Percentiles rank a stretch among this genome's conserved stretches.
phyloP scores from a whole-genome alignment of 441 rosid genomes.

The Gossypium lobatum region DNA sequence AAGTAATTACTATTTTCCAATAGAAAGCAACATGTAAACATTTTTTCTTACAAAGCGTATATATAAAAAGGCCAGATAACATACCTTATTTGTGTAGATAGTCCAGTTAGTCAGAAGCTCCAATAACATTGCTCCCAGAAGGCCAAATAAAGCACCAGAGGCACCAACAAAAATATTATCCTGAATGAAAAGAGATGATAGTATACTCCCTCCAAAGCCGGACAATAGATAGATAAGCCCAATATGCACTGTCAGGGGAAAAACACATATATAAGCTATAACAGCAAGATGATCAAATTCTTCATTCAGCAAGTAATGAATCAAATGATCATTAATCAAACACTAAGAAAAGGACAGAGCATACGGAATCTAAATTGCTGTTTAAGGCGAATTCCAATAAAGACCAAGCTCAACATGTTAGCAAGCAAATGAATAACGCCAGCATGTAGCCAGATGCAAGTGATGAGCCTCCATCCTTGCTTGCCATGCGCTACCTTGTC shows the following conservation, averaged over 20 bases:
- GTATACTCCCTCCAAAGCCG: slow-evolving; percentile 76
- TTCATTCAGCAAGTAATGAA: slow-evolving; percentile 2
- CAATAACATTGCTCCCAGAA: slow-evolving; percentile 89
- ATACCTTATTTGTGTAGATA: slow-evolving; percentile 76
- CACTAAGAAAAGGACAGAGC: slow-evolving; percentile 8
- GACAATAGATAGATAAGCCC: slow-evolving; percentile 69
- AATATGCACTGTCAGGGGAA: slow-evolving; percentile 47
- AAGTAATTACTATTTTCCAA: background rate
- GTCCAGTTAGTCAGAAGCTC: slow-evolving; percentile 95
- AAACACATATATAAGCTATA: background rate
- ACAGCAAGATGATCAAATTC: background rate
- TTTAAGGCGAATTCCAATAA: slow-evolving; percentile 77
- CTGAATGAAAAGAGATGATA: slow-evolving; percentile 67
- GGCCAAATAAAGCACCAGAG: slow-evolving; percentile 92
- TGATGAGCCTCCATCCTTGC: slow-evolving; percentile 82
- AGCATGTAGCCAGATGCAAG: slow-evolving; percentile 82
- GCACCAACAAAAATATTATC: slow-evolving; percentile 78
- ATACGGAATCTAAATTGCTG: slow-evolving; percentile 87
- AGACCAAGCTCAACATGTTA: slow-evolving; percentile 67
- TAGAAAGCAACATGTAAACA: background rate
- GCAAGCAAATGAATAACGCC: slow-evolving; percentile 75
- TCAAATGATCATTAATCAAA: background rate
- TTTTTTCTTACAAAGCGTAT: background rate
- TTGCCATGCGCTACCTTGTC: slow-evolving; percentile 50
- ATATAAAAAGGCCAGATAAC: slow-evolving; percentile 4